A percentile compares a stretch with the other conserved stretches of the same genome.
These are phyloP conservation scores for Ophiognomonia clavigignenti-juglandacearum DNA, from an alignment of 2,329 filamentous ascomycete species.

Conservation along the genomic window DNA sequence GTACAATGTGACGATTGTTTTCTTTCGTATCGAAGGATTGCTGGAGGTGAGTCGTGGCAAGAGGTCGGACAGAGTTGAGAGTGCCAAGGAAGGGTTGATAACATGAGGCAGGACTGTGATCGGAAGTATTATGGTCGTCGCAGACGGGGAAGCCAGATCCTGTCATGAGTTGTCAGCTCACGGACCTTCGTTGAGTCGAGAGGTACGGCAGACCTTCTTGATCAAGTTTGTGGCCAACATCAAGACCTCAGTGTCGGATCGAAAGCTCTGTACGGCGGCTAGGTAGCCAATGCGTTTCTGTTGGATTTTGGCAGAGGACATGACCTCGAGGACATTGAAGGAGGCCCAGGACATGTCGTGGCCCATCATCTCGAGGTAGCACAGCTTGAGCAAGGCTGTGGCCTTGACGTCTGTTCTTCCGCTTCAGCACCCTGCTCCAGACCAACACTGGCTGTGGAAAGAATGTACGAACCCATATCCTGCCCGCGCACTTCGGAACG, in stretches of 20 bases:
- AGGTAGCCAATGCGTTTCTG: conserved; percentile 96
- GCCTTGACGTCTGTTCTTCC: conserved; percentile 75
- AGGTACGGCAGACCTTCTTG: conserved; percentile 66
- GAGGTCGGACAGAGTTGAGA: conserved; percentile 82
- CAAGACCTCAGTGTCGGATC: conserved; percentile 90
- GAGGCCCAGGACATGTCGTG: conserved; percentile 99
- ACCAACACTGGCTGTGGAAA: not conserved
- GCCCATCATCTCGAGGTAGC: conserved; percentile 98
- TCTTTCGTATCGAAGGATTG: conserved; percentile 82
- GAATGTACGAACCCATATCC: conserved; percentile 70
- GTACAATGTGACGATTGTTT: conserved; percentile 92
- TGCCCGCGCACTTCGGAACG: conserved; percentile 85
- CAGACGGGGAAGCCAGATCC: conserved; percentile 70
- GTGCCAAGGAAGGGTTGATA: conserved; percentile 85
- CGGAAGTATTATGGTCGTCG: conserved; percentile 77
- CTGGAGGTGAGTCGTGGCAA: conserved; percentile 84
- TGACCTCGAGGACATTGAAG: conserved; percentile 97
- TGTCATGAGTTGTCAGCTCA: conserved; percentile 22
- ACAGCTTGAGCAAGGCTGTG: conserved; percentile 88
- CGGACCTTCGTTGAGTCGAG: not conserved
- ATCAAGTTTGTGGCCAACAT: conserved; percentile 96
- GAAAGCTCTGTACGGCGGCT: conserved; percentile 92
- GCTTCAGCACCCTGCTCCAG: not conserved
- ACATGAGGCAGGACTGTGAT: conserved; percentile 90
- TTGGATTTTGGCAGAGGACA: conserved; percentile 91